A percentile compares a stretch with the other conserved stretches of the same genome.
phyloP scores from a whole-genome alignment of 805 yeast genomes.

The Myxozyma kluyveri region DNA sequence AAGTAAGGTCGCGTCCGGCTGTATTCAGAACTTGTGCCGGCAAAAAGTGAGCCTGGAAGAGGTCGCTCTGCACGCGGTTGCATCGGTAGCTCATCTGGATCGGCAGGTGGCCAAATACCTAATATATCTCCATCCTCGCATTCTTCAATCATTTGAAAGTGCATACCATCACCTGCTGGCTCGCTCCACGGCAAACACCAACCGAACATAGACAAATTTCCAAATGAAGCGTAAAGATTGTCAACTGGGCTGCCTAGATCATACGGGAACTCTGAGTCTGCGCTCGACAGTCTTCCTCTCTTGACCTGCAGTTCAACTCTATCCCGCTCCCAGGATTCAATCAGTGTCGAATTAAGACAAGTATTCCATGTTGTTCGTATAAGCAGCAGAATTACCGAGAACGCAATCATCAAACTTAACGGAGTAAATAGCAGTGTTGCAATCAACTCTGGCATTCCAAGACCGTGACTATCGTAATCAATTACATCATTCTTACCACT shows the following conservation, averaged over 20 bases:
- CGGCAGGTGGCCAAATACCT: conserved; percentile 94
- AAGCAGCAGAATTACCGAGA: conserved; percentile 58
- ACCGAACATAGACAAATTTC: conserved; percentile 48
- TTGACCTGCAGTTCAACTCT: conserved; percentile 66
- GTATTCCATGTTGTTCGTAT: conserved; percentile 58
- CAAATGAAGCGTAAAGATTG: conserved; percentile 56
- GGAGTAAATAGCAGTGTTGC: conserved; percentile 57
- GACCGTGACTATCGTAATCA: neutral
- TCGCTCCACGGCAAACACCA: conserved; percentile 75
- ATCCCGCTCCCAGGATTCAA: conserved; percentile 90
- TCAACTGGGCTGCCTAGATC: conserved; percentile 63
- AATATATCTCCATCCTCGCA: conserved; percentile 46
- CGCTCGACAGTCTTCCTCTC: conserved; percentile 28
- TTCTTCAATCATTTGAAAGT: conserved; percentile 48
- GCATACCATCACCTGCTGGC: conserved; percentile 60
- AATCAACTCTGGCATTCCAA: conserved; percentile 52
- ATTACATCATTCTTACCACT: neutral
- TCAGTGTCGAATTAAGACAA: conserved; percentile 74
- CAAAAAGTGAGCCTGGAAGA: neutral
- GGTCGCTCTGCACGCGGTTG: neutral
- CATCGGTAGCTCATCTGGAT: conserved; percentile 44
- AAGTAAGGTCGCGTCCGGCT: conserved; percentile 1
- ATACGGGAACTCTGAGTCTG: conserved; percentile 66
- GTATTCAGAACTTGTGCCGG: neutral
- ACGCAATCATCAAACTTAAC: conserved; percentile 55